A percentile compares a stretch with the other conserved stretches of the same genome.
These are phyloP conservation scores for Cladosporium sp. DNA, from an alignment of 2,329 filamentous ascomycete species.

Conservation along the genomic window DNA sequence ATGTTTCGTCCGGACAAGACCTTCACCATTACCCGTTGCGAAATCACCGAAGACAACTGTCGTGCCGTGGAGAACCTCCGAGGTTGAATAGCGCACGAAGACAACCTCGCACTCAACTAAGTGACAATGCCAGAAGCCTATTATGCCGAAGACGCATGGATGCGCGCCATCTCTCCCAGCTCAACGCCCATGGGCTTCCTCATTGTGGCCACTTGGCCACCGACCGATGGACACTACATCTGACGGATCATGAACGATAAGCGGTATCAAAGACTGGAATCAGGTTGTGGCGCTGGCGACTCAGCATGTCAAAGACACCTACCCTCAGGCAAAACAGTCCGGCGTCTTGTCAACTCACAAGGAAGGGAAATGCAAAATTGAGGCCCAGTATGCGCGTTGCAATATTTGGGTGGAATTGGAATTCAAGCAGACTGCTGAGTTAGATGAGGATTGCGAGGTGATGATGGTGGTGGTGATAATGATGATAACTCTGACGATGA, in stretches of 20 bases:
- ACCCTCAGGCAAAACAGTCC: neutral
- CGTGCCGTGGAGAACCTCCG: neutral
- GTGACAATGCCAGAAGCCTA: neutral
- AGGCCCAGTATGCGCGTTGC: neutral
- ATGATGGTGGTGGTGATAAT: neutral
- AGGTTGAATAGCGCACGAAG: neutral
- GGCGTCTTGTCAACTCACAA: neutral
- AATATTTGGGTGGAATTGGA: neutral
- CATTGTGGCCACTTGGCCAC: neutral
- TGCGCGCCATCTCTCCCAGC: neutral
- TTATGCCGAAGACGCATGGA: neutral
- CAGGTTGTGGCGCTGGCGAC: neutral
- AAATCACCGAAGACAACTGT: neutral
- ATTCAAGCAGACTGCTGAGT: neutral
- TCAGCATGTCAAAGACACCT: neutral
- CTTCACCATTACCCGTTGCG: neutral
- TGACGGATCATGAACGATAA: neutral
- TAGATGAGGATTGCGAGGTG: neutral
- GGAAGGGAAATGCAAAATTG: neutral
- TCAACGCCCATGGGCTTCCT: neutral
- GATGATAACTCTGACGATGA: neutral
- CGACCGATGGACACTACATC: neutral
- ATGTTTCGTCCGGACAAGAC: neutral
- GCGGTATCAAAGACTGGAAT: neutral
- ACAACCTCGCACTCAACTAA: neutral